These are phyloP conservation scores for Starmerella cellae DNA, from an alignment of 805 yeast genomes.

Conservation along the genomic window DNA sequence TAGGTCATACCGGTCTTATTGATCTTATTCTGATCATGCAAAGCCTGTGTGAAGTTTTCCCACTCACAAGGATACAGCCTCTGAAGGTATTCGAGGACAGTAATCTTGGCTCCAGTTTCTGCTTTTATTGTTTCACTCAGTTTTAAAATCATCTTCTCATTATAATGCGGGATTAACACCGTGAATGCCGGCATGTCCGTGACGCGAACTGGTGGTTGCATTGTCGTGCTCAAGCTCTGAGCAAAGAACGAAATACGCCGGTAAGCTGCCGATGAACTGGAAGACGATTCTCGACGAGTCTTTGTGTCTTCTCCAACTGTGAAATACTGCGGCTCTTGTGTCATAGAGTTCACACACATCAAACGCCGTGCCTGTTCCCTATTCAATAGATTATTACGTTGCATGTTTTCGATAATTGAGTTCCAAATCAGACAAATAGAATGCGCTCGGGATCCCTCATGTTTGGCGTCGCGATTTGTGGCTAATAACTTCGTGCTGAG, in stretches of 20 bases:
- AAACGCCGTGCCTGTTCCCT: slow-evolving; percentile 58
- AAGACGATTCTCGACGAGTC: slow-evolving; percentile 39
- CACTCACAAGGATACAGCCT: slow-evolving; percentile 62
- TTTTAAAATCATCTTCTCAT: slow-evolving; percentile 65
- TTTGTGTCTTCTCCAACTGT: slow-evolving; percentile 59
- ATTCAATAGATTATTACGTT: slow-evolving; percentile 62
- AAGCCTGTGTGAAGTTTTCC: slow-evolving; percentile 63
- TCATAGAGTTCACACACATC: slow-evolving; percentile 38
- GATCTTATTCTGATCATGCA: not conserved
- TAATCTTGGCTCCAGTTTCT: slow-evolving; percentile 49
- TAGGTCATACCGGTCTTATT: too few species aligned
- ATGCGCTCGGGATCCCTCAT: not conserved
- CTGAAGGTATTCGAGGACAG: slow-evolving; percentile 69
- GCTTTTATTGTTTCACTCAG: slow-evolving; percentile 64
- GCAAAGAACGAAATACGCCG: slow-evolving; percentile 81
- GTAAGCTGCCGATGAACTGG: slow-evolving; percentile 47
- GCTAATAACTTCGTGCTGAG: slow-evolving; percentile 57
- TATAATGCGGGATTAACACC: slow-evolving; percentile 75
- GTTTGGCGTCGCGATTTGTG: slow-evolving; percentile 31
- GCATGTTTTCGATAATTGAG: slow-evolving; percentile 69
- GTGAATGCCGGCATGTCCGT: slow-evolving; percentile 68
- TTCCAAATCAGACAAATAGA: slow-evolving; percentile 46
- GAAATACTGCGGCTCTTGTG: slow-evolving; percentile 59
- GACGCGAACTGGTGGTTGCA: slow-evolving; percentile 56
- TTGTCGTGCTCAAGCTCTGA: slow-evolving; percentile 74